Percentiles rank a stretch among this genome's conserved stretches.
Evolutionary conservation across 495 filamentous ascomycete species (phyloP).

Genomic region (Xanthoparmelia taractica): DNA sequence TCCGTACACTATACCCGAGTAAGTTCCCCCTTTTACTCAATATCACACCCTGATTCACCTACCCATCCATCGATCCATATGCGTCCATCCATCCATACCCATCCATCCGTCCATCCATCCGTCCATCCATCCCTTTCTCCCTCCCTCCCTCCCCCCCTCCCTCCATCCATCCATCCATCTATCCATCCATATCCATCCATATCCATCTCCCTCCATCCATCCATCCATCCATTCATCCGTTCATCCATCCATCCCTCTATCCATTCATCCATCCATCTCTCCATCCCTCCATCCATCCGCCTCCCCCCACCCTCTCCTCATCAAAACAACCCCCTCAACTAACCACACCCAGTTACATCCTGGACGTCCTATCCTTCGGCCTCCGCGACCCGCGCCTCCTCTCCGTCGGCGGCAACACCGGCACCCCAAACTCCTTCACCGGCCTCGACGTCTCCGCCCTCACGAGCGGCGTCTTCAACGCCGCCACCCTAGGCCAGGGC

Average conservation of each 20-base stretch:
- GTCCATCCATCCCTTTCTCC: too few species aligned
- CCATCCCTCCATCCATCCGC: neutral
- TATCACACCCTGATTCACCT: too few species aligned
- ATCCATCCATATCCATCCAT: too few species aligned
- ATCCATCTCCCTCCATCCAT: too few species aligned
- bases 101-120: too few species aligned
- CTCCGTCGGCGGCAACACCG: slow-evolving; percentile 50
- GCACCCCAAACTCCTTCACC: slow-evolving; percentile 48
- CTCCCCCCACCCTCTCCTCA: neutral
- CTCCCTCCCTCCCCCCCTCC: too few species aligned
- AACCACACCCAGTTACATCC: slow-evolving; percentile 29
- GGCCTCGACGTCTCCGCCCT: slow-evolving; percentile 42
- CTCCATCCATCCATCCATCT: too few species aligned
- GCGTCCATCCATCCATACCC: too few species aligned
- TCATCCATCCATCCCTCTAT: too few species aligned
- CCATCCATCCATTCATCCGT: too few species aligned
- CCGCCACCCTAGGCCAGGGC: slow-evolving; percentile 35
- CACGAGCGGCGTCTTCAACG: slow-evolving; percentile 44
- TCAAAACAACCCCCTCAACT: slow-evolving; percentile 31
- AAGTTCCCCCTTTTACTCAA: neutral
- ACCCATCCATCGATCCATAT: too few species aligned
- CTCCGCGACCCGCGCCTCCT: slow-evolving; percentile 26
- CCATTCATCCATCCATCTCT: too few species aligned
- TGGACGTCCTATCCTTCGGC: slow-evolving; percentile 34
- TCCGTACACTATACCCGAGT: slow-evolving; percentile 24